Base-by-base conservation (phyloP, 257 asterid genomes). In the Solanum sejunctum region DNA sequence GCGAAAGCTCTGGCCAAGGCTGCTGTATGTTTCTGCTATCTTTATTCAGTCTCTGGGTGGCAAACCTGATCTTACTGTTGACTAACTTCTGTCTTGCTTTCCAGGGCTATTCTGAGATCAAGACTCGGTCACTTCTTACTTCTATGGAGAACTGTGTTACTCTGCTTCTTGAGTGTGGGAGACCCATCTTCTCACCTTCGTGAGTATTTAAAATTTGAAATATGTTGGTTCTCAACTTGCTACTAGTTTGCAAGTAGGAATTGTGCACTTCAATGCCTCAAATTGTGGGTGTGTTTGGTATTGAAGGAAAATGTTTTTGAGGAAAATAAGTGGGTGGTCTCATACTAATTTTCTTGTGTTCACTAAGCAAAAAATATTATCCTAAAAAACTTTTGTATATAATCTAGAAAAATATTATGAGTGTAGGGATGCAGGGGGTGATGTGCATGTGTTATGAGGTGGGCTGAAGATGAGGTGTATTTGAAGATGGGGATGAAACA, bases 1-100 rank as follows among this genome's bases (percentile, higher is more conserved):
- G 97, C 98, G 6, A 97, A 97, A 90, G 99, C 99, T 83, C 93
- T 97, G 83, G 99, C 99, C 41, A 95, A 90, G 84, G 96, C 99
- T 88, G 94, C 96, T 87, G 99, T 96, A 90, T 86, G 99, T 88
- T 83, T 54, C 60, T 83, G 18, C 69, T 83, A 39, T 43, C 52
- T 54, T 36, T 67, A 45, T 63, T 45, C 15, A 12, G 26, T 36
- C 26, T 69, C 80, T 69, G 60, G 6, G 70, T 49, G 23, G 81
- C 77, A 83, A 32, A 1, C 55, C 21, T 79, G 57, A 41, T 78
- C 43, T 84, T 54, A 57, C 85, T n/a, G 79, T 82, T 87, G 84
- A 85, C 18, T 36, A 36, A 81, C 55, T 28, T 4, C 45, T 87
- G 61, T 21, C 49, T 84, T 86, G 81, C 84, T 66, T 28, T 87